A percentile compares a stretch with the other conserved stretches of the same genome.
phyloP scores from a whole-genome alignment of 1,284 basidiomycete species.

The Austropuccinia psidii region DNA sequence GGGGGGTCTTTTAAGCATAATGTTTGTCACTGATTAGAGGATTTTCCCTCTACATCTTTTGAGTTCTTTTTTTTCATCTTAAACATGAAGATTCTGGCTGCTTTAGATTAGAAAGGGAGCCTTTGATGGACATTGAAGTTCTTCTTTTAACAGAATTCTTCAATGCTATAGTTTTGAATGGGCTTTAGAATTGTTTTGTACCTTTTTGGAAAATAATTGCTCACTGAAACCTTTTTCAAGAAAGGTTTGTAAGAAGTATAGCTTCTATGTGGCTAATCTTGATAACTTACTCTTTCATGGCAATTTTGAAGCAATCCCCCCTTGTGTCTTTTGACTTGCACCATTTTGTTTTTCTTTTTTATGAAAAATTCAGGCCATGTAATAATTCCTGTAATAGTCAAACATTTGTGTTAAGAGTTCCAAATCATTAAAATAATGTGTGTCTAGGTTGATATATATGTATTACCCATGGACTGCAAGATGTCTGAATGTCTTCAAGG shows the following conservation, averaged over 20 bases:
- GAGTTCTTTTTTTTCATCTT: background rate
- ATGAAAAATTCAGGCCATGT: background rate
- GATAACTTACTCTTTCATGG: too few species aligned
- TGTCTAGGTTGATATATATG: constrained; percentile 5
- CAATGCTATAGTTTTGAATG: background rate
- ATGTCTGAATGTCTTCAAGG: background rate
- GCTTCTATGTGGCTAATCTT: too few species aligned
- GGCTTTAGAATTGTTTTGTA: background rate
- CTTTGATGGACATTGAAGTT: background rate
- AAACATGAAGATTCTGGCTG: background rate
- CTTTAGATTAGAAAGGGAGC: background rate
- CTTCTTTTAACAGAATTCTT: background rate
- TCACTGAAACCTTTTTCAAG: background rate
- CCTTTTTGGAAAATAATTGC: background rate
- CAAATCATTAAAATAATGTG: background rate
- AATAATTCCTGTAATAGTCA: background rate
- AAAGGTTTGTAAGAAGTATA: too few species aligned
- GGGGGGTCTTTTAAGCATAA: background rate
- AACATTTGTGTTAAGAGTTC: background rate
- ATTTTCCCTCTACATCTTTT: background rate
- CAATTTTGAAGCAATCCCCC: too few species aligned
- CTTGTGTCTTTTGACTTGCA: too few species aligned
- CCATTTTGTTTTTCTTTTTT: background rate
- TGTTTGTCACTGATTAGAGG: background rate
- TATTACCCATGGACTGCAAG: background rate